Evolutionary conservation across 257 asterid genomes (phyloP), one percentile per base, ranked within the genome.

Genomic region (Solanum peruvianum): DNA sequence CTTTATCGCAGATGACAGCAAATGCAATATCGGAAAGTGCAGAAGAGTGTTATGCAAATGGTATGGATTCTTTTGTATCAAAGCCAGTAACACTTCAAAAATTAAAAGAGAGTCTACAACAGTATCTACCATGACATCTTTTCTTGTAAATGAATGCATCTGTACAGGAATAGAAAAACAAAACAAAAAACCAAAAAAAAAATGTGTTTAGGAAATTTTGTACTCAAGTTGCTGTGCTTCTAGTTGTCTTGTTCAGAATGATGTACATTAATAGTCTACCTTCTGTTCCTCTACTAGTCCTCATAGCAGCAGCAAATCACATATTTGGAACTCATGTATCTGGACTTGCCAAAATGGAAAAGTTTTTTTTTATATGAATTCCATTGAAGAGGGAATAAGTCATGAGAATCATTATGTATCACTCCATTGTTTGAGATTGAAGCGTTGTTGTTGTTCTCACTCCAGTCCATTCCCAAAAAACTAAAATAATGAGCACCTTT

Each of bases 31-130:
- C 98, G 10, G 99, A 96, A 87, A 96, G 99, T 85, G 98, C 95
- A 47, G 98, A 95, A 2, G 98, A 96, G 89, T 96, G 99, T 87
- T 95, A 88, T 85, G 96, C 97, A 29, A 96, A 93, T 82, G 99
- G 99, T 69, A 96, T 95, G 99, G 99, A 95, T 88, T 96, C 99
- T 47, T 96, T 95, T 85, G 97, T 96, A 44, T 94, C 98, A 64
- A 96, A 96, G 90, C 98, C 99, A 18, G 90, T 95, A 11, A 94
- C 95, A 12, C 93, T 93, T 76, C 97, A 94, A 82, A 95, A 89
- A 88, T 89, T 95, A 87, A 94, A 91, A 93, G 95, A 94, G 86
- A 93, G 98, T 89, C 90, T 95, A 29, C 92, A 94, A 77, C 86
- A 89, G 70, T 93, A 93, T 88, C 91, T 96, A 71, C 90, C 90